Evolutionary conservation across 768 basidiomycete species (phyloP), one percentile per base, ranked within the genome.

Genomic region (Filobasidium wieringae): DNA sequence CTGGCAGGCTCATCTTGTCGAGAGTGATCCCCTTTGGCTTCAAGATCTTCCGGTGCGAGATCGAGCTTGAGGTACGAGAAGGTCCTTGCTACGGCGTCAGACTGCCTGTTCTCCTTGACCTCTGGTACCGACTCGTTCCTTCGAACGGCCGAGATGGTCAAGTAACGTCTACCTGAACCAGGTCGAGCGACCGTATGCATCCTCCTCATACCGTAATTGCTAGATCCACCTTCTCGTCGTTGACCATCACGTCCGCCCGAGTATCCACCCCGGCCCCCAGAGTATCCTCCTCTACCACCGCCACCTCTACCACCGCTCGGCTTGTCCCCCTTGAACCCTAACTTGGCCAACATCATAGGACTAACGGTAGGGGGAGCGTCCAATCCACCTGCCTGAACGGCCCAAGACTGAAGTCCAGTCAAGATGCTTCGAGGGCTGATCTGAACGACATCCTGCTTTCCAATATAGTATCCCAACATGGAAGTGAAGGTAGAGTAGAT

Each of bases 381-480:
- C 52, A 85, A 67, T 22, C 84, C 84, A 32, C 78, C 76, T 1
- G 78, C 80, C 34, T 80, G 78, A 0, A 75, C 74, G 0, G 82
- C 72, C 86, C 87, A 88, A 33, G 77, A 74, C 70, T 81, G 80
- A 53, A 81, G 73, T 15, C 83, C 84, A 36, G 80, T 73, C 9
- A 85, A 60, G 53, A 86, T 71, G 34, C 74, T 76, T 7, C 68
- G 63, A 53, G 75, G 75, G 39, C 73, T 67, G 2, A 78, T 64
- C 29, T 81, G 76, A 47, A 88, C 65, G 40, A 82, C 77, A 6
- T 69, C 69, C 1, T 75, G 55, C 61, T 81, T 80, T 40, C 79
- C 72, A 33, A 82, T 64, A 73, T 88, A 88, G 75, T 82, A 88
- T 0, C 88, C 88, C 19, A 89, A 72, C 54, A 84, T 70, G 14